Conservation (phyloP, 306 rosid species). For the Cicer judaicum region DNA sequence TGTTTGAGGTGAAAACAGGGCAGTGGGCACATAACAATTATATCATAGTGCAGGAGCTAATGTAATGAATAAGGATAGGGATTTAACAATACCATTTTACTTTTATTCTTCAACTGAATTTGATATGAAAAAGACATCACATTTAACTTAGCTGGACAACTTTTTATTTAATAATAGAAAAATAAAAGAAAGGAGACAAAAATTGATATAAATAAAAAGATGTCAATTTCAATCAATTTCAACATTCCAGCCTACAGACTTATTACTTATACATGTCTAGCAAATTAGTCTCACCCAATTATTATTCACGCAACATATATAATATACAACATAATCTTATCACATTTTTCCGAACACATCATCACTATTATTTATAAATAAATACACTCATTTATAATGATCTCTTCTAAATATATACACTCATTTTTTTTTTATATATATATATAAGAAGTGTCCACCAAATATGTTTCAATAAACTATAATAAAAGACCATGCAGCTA, state of each 20-base stretch:
- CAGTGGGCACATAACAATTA: neutral
- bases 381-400: too few species aligned
- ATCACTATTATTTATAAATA: slow-evolving; percentile 5
- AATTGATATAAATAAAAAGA: neutral
- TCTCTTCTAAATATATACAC: too few species aligned
- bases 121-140: slow-evolving; percentile 4
- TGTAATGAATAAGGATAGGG: neutral
- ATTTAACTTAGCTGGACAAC: neutral
- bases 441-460: too few species aligned
- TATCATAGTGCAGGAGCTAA: neutral
- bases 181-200: neutral
- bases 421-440: too few species aligned
- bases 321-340: slow-evolving; percentile 33
- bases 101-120: slow-evolving; percentile 8
- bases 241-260: too few species aligned
- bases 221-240: neutral
- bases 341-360: slow-evolving; percentile 35
- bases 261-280: neutral
- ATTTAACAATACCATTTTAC: neutral
- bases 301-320: neutral
- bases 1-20: neutral
- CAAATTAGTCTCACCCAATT: slow-evolving; percentile 16
- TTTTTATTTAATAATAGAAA: neutral
- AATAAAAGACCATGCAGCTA: too few species aligned
- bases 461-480: too few species aligned